Percentiles rank a stretch among this genome's conserved stretches.
phyloP scores from a whole-genome alignment of 495 filamentous ascomycete genomes.

The Staphylotrichum tortipilum region DNA sequence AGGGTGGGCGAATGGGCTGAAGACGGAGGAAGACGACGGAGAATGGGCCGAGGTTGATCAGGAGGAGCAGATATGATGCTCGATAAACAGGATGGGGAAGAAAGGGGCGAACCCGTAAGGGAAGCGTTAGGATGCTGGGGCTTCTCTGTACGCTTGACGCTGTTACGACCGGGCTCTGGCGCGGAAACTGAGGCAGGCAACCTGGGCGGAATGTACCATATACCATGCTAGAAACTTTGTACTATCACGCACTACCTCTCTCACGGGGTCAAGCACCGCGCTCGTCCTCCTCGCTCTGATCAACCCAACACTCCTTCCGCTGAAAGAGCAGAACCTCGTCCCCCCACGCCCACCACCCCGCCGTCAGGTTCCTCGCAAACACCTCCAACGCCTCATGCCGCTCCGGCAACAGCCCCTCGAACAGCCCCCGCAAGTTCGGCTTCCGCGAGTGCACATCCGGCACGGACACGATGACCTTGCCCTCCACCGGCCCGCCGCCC shows the following conservation, averaged over 20 bases:
- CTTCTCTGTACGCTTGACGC: no score
- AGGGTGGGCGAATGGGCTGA: constrained; percentile 31
- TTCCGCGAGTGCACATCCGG: constrained; percentile 91
- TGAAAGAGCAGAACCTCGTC: constrained; percentile 81
- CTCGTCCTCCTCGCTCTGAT: constrained; percentile 5
- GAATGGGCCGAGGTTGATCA: constrained; percentile 27
- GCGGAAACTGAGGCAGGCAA: not conserved
- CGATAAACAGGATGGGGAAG: no score
- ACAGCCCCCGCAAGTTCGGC: constrained; percentile 46
- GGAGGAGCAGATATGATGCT: constrained; percentile 7
- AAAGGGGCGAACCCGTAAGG: no score
- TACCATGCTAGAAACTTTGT: constrained; percentile 5
- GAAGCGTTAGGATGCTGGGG: no score
- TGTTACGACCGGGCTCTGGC: not conserved
- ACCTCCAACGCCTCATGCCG: constrained; percentile 67
- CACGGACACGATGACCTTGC: constrained; percentile 60
- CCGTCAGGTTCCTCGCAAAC: constrained; percentile 77
- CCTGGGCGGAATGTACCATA: constrained; percentile 16
- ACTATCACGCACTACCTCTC: not conserved
- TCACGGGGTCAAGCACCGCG: not conserved
- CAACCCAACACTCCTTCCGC: constrained; percentile 55
- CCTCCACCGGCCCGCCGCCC: not conserved
- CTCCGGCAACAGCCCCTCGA: constrained; percentile 35
- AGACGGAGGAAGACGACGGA: constrained; percentile 34
- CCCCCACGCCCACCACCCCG: constrained; percentile 86